Base-by-base conservation (phyloP, 2,329 filamentous ascomycete genomes). In the Trichoderma atroviride region DNA sequence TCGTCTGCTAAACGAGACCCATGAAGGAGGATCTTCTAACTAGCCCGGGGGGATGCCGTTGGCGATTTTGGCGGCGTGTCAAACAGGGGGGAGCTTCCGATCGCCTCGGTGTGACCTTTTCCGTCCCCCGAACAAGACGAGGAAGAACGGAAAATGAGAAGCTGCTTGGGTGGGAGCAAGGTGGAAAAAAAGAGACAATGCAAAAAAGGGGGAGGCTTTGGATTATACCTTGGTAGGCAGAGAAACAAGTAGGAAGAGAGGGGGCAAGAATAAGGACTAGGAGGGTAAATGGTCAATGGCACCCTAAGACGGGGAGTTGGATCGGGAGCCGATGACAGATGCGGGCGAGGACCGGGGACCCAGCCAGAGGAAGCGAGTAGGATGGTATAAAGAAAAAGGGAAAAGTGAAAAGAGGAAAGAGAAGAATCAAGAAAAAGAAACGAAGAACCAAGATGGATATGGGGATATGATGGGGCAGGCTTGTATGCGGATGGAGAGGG, bases 1-100 rank as follows among this genome's bases (percentile, higher is more conserved):
- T 22, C 63, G 55, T 37, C 53, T 43, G 24, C 40, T 37, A 59
- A 66, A 55, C 63, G 63, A 66, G 63, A 37, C 1, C 53, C 40
- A 22, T 29, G 33, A 33, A 16, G 29, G 14, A 59, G 63, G 37
- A 59, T 66, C 58, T 66, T 4, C 63, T 52, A 10, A 9, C 37
- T 22, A 47, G 55, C 63, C 62, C 0, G 27, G 55, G 55, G 55
- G 31, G 19, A 27, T 55, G 52, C 52, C 29, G 52, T 29, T 35
- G 61, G 52, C 35, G 56, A 57, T 52, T 56, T 33, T 19, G 62
- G 55, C 35, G 47, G 37, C 35, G 52, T 57, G 37, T 47, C 27
- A 40, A 40, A 16, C 52, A 35, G 35, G 62, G 62, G 62, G 52
- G 33, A 22, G 16, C 35, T 57, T 19, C 52, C 62, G 52, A 37